These are phyloP conservation scores for Passalora sequoiae DNA, from an alignment of 2,329 filamentous ascomycete genomes.

Conservation along the genomic window DNA sequence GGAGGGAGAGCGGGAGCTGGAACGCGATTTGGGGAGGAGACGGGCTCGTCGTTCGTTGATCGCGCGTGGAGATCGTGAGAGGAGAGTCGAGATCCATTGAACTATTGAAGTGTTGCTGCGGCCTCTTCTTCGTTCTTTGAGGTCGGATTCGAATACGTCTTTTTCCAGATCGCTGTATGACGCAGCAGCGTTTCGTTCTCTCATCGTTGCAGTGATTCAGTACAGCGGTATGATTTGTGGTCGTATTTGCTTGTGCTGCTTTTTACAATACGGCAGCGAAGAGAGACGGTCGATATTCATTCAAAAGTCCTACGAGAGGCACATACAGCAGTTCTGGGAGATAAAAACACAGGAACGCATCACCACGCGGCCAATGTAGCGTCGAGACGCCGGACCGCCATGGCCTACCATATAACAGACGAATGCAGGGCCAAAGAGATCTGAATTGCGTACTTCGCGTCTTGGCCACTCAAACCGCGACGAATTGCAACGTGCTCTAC, in stretches of 20 bases:
- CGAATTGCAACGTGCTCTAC: not conserved
- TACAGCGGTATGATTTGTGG: not conserved
- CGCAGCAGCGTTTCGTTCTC: not conserved
- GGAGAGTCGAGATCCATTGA: conserved; percentile 7
- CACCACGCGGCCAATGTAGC: not conserved
- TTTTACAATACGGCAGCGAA: not conserved
- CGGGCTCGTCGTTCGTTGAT: conserved; percentile 9
- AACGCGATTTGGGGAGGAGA: conserved; percentile 2
- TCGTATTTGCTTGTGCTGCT: not conserved
- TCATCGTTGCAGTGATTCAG: not conserved
- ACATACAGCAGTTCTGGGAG: not conserved
- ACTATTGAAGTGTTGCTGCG: not conserved
- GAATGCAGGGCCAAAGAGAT: not conserved
- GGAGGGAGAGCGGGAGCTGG: conserved; percentile 1
- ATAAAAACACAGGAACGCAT: not conserved
- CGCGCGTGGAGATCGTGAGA: conserved; percentile 9
- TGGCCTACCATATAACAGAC: not conserved
- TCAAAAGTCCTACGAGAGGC: not conserved
- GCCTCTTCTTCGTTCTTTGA: not conserved
- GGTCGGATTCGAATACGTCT: not conserved
- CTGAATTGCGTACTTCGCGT: not conserved
- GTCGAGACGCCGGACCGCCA: not conserved
- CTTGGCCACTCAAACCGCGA: conserved; percentile 1
- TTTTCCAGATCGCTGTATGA: not conserved
- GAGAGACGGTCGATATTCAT: not conserved